Percentiles rank a stretch among this genome's conserved stretches.
Conservation (phyloP, 2,329 filamentous ascomycete species). For the Domatiomyces catenatus region DNA sequence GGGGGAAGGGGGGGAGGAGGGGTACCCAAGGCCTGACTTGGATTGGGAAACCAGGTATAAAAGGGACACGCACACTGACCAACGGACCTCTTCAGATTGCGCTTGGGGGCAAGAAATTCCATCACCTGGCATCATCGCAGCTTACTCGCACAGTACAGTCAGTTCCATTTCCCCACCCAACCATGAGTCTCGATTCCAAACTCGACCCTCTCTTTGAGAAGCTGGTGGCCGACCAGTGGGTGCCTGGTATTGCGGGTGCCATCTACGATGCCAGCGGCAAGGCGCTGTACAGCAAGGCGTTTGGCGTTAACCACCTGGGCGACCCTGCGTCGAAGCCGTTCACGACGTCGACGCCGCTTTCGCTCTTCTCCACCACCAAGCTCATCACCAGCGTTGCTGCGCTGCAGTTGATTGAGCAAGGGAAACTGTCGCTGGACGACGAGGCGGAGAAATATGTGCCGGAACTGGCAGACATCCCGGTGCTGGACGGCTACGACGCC, state of each 20-base stretch:
- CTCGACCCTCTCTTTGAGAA: slow-evolving; percentile 10
- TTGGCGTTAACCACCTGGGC: slow-evolving; percentile 8
- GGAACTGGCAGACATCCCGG: slow-evolving; percentile 8
- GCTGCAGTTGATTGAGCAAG: slow-evolving; percentile 14
- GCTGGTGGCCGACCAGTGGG: slow-evolving; percentile 11
- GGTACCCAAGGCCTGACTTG: too few species aligned
- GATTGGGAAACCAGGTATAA: too few species aligned
- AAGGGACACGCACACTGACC: too few species aligned
- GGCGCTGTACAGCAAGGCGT: slow-evolving; percentile 8
- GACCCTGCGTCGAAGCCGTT: slow-evolving; percentile 6
- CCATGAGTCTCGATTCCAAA: slow-evolving; percentile 6
- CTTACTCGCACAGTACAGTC: too few species aligned
- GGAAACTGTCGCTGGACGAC: slow-evolving; percentile 13
- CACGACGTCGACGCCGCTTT: slow-evolving; percentile 8
- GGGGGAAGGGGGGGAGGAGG: too few species aligned
- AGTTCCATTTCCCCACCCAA: slow-evolving; percentile 9
- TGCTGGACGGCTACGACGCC: slow-evolving; percentile 5
- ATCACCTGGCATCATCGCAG: too few species aligned
- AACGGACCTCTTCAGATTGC: too few species aligned
- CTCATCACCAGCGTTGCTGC: slow-evolving; percentile 10
- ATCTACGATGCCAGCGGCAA: slow-evolving; percentile 10
- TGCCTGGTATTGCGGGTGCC: slow-evolving; percentile 9
- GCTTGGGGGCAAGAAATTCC: too few species aligned
- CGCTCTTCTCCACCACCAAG: slow-evolving; percentile 14
- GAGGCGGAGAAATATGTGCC: slow-evolving; percentile 13